Percentiles rank a stretch among this genome's conserved stretches.
These are phyloP conservation scores for Neurospora sp. DNA, from an alignment of 495 filamentous ascomycete species.

Conservation along the genomic window DNA sequence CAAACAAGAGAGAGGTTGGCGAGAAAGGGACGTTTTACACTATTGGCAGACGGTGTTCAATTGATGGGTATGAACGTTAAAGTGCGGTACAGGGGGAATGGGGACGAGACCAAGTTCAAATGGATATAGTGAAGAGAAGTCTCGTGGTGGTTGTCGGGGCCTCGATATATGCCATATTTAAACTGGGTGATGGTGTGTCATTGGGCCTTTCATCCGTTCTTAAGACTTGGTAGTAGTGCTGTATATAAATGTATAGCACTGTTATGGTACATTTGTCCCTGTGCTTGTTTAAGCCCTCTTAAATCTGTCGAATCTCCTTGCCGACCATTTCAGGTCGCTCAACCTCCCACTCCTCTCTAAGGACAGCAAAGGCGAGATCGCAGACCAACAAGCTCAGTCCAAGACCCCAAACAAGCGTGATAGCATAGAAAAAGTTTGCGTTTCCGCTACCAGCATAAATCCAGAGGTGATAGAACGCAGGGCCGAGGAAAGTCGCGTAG, in stretches of 20 bases:
- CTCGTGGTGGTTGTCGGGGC: not conserved
- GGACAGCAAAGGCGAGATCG: constrained; percentile 75
- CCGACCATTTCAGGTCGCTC: constrained; percentile 84
- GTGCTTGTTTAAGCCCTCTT: constrained; percentile 9
- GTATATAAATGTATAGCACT: not conserved
- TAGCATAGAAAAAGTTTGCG: constrained; percentile 98
- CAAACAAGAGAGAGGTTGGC: too few relatives aligned
- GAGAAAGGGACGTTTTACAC: too few relatives aligned
- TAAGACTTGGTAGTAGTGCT: not conserved
- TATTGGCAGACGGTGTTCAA: not conserved
- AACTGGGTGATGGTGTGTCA: not conserved
- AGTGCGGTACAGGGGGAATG: not conserved
- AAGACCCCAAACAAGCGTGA: constrained; percentile 93
- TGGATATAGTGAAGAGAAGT: not conserved
- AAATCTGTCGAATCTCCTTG: constrained; percentile 79
- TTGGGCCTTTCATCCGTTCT: not conserved
- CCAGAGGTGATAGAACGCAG: constrained; percentile 95
- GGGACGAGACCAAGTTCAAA: not conserved
- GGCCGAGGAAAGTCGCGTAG: constrained; percentile 80
- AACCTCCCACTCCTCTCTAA: constrained; percentile 90
- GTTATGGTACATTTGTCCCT: not conserved
- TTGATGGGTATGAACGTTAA: not conserved
- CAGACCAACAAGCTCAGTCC: constrained; percentile 69
- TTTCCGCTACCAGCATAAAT: constrained; percentile 97
- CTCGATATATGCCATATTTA: not conserved